These are phyloP conservation scores for Globisporangium radiosum DNA, from an alignment of 352 stramenopile species.

Conservation along the genomic window DNA sequence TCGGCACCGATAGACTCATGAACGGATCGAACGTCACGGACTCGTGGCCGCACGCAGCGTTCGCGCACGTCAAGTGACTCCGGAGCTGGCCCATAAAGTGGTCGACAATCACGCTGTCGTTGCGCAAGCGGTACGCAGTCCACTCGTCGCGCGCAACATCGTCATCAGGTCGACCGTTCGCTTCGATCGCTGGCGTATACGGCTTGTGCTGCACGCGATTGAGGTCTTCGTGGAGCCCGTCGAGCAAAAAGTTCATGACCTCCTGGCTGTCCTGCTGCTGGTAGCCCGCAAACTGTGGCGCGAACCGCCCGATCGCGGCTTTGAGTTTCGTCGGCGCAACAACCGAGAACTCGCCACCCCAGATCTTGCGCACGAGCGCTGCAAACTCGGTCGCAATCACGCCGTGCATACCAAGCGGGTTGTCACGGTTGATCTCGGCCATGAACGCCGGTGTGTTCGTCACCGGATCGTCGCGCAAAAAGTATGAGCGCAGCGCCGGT, in stretches of 20 bases:
- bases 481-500: constrained; percentile 90
- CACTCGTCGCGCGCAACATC: constrained; percentile 76
- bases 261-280: constrained; percentile 91
- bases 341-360: constrained; percentile 84
- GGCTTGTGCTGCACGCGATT: constrained; percentile 84
- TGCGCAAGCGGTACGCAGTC: constrained; percentile 82
- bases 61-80: constrained; percentile 81
- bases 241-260: constrained; percentile 89
- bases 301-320: constrained; percentile 78
- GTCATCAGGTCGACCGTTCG: constrained; percentile 55
- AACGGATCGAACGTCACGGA: constrained; percentile 89
- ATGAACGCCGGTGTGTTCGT: constrained; percentile 31
- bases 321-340: constrained; percentile 78
- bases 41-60: constrained; percentile 64
- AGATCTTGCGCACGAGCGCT: constrained; percentile 91
- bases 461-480: constrained; percentile 74
- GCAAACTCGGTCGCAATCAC: constrained; percentile 95
- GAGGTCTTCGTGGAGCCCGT: constrained; percentile 90
- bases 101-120: constrained; percentile 90
- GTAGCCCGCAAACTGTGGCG: constrained; percentile 85
- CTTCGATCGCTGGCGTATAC: constrained; percentile 65
- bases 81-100: constrained; percentile 88
- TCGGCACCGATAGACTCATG: constrained; percentile 85
- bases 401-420: constrained; percentile 92
- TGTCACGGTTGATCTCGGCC: constrained; percentile 92